phyloP scores from a whole-genome alignment of 2,329 filamentous ascomycete genomes.

The Xylariales sp. region DNA sequence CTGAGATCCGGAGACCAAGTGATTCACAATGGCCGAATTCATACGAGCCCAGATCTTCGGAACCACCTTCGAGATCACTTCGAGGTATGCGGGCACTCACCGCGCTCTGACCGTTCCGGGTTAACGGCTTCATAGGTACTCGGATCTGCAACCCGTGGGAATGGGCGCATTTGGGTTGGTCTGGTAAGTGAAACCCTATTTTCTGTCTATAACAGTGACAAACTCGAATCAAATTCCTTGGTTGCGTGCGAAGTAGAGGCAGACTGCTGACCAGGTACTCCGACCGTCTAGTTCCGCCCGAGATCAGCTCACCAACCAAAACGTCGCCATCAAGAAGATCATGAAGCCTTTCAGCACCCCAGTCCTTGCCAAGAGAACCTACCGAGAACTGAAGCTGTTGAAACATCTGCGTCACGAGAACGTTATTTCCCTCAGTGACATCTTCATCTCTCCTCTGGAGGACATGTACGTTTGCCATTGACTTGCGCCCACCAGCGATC shows the following conservation, averaged over 20 bases:
- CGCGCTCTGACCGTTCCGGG: too few relatives aligned
- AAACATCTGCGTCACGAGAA: slow-evolving; percentile 98
- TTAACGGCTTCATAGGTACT: slow-evolving; percentile 62
- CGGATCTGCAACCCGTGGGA: slow-evolving; percentile 94
- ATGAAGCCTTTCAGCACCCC: slow-evolving; percentile 99
- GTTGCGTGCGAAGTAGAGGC: too few relatives aligned
- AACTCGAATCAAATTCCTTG: slow-evolving; percentile 11
- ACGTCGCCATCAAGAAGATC: slow-evolving; percentile 99
- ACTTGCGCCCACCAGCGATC: slow-evolving; percentile 10
- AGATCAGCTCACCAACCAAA: slow-evolving; percentile 94
- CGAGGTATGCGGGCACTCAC: slow-evolving; percentile 76
- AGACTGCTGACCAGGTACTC: too few relatives aligned
- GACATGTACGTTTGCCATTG: slow-evolving; percentile 69
- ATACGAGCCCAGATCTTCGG: slow-evolving; percentile 99
- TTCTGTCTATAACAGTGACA: too few relatives aligned
- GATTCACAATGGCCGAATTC: slow-evolving; percentile 96
- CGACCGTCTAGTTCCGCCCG: slow-evolving; percentile 90
- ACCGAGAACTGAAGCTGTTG: slow-evolving; percentile 92
- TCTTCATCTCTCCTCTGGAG: slow-evolving; percentile 98
- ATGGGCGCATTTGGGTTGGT: slow-evolving; percentile 99
- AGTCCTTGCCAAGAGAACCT: slow-evolving; percentile 94
- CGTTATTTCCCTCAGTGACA: slow-evolving; percentile 97
- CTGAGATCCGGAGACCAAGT: too few relatives aligned
- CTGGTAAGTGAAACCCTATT: slow-evolving; percentile 59
- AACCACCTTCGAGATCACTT: slow-evolving; percentile 99